Evolutionary conservation across 192 early-diverging fungal species (phyloP).

Genomic region (Tieghemiomyces parasiticus): DNA sequence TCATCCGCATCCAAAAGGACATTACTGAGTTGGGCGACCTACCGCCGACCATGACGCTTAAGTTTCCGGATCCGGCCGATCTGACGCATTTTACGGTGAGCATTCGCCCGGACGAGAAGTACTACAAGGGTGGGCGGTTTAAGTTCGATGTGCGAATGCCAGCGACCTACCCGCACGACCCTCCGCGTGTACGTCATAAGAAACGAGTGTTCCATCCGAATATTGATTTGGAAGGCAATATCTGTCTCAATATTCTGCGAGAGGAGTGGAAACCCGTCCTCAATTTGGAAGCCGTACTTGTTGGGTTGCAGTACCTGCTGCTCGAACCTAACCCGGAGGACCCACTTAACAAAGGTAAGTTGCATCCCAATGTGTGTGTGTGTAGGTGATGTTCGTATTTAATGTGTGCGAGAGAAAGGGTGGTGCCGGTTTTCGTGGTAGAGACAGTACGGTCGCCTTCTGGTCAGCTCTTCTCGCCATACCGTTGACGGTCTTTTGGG

Average conservation of each 20-base stretch:
- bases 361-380: too few relatives aligned
- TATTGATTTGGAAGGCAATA: slow-evolving; percentile 90
- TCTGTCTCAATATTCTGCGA: slow-evolving; percentile 92
- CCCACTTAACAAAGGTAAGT: slow-evolving; percentile 89
- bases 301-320: slow-evolving; percentile 86
- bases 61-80: slow-evolving; percentile 61
- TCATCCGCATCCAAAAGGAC: slow-evolving; percentile 93
- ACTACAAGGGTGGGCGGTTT: slow-evolving; percentile 75
- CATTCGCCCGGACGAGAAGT: slow-evolving; percentile 80
- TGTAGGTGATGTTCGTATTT: too few relatives aligned
- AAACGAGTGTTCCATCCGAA: slow-evolving; percentile 97
- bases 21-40: slow-evolving; percentile 68
- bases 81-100: slow-evolving; percentile 67
- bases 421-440: too few relatives aligned
- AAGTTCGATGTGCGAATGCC: slow-evolving; percentile 67
- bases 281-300: slow-evolving; percentile 75
- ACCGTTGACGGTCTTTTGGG: not conserved
- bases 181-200: slow-evolving; percentile 80
- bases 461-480: not conserved
- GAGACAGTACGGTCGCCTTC: too few relatives aligned
- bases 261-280: slow-evolving; percentile 99
- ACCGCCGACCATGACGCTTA: slow-evolving; percentile 56
- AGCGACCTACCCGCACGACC: slow-evolving; percentile 86
- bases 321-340: slow-evolving; percentile 92
- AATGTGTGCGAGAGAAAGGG: too few relatives aligned